Evolutionary conservation across 768 basidiomycete genomes (phyloP).

Genomic region (Auricularia sp.): DNA sequence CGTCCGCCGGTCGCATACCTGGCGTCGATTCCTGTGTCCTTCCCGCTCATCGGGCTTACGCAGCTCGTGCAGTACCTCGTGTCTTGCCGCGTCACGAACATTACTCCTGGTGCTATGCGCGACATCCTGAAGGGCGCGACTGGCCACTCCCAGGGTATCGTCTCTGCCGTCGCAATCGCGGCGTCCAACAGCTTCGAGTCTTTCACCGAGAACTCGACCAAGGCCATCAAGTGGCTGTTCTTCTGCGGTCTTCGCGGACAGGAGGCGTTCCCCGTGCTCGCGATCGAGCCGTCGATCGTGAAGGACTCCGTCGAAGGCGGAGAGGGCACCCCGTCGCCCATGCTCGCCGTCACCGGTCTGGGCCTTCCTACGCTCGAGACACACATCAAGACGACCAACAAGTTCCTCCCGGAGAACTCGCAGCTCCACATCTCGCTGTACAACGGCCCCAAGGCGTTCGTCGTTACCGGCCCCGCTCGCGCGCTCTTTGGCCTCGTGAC

Average conservation of each 20-base stretch:
- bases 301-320: conserved; percentile 85
- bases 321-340: conserved; percentile 87
- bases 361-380: conserved; percentile 62
- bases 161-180: conserved; percentile 85
- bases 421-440: conserved; percentile 79
- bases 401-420: conserved; percentile 68
- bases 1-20: conserved; percentile 80
- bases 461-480: conserved; percentile 85
- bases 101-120: conserved; percentile 75
- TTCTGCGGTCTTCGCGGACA: conserved; percentile 89
- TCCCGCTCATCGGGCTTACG: conserved; percentile 92
- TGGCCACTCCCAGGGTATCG: conserved; percentile 95
- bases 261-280: conserved; percentile 85
- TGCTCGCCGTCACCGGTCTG: conserved; percentile 86
- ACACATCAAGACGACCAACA: conserved; percentile 81
- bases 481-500: conserved; percentile 93
- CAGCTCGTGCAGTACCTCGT: conserved; percentile 91
- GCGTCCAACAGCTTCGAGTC: conserved; percentile 68
- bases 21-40: conserved; percentile 86
- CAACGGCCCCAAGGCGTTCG: conserved; percentile 86
- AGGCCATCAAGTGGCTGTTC: conserved; percentile 88
- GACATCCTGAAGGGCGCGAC: conserved; percentile 74
- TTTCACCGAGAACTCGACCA: conserved; percentile 64
- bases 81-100: conserved; percentile 60
- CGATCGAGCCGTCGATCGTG: conserved; percentile 80